phyloP scores from a whole-genome alignment of 2,329 filamentous ascomycete species.

The Fusarium bulbicola region DNA sequence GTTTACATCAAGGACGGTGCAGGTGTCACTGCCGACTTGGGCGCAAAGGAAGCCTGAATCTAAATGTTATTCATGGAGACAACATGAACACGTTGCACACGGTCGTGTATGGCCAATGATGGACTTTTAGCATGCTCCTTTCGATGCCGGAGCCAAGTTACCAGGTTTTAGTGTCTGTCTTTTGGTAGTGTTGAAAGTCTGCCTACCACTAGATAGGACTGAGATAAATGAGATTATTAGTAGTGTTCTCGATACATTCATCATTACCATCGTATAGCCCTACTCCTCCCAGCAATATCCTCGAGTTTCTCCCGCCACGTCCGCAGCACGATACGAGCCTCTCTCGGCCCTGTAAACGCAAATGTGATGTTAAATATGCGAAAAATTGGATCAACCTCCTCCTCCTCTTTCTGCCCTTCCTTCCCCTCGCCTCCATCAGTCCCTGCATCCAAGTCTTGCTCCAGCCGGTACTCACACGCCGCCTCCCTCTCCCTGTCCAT shows the following conservation, averaged over 20 bases:
- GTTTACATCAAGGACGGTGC: background rate
- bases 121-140: background rate
- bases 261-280: background rate
- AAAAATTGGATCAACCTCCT: background rate
- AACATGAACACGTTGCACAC: background rate
- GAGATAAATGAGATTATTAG: background rate
- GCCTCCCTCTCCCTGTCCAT: constrained; percentile 12
- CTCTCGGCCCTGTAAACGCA: background rate
- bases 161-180: background rate
- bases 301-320: constrained; percentile 15
- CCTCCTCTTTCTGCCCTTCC: background rate
- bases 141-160: background rate
- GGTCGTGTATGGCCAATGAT: background rate
- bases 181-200: background rate
- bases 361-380: constrained; percentile 21
- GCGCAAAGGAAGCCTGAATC: background rate
- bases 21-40: background rate
- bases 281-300: background rate
- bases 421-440: background rate
- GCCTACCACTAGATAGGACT: background rate
- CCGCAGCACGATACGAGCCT: background rate
- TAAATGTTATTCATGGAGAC: fast-evolving
- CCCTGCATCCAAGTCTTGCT: background rate
- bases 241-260: background rate
- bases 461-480: background rate